Percentiles rank a stretch among this genome's conserved stretches.
These are phyloP conservation scores for Stachybotrys chartarum DNA, from an alignment of 2,329 filamentous ascomycete genomes.

Conservation along the genomic window DNA sequence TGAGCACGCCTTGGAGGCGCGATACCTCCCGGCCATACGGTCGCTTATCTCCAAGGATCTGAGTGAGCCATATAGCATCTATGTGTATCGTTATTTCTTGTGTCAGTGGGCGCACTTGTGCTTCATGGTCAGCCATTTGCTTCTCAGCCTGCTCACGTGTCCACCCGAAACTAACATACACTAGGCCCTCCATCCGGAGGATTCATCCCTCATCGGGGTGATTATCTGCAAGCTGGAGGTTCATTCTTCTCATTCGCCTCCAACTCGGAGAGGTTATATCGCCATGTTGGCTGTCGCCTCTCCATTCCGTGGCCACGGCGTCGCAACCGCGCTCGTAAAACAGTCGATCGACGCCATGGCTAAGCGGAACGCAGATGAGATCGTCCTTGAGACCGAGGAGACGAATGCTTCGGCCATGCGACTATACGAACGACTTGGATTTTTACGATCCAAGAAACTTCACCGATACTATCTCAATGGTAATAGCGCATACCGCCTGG, in stretches of 20 bases:
- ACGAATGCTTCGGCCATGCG: constrained; percentile 85
- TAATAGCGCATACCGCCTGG: constrained; percentile 84
- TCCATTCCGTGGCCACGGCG: constrained; percentile 72
- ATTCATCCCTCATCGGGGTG: constrained; percentile 70
- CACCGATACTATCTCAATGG: constrained; percentile 96
- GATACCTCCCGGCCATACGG: constrained; percentile 78
- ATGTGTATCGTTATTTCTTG: constrained; percentile 96
- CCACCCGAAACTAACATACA: neutral
- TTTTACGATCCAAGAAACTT: constrained; percentile 83
- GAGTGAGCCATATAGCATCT: constrained; percentile 98
- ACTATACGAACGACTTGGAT: constrained; percentile 87
- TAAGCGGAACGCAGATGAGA: constrained; percentile 76
- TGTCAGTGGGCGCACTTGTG: constrained; percentile 98
- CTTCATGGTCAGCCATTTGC: constrained; percentile 62
- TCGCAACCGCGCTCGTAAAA: constrained; percentile 82
- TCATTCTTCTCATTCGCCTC: constrained; percentile 72
- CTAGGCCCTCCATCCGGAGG: constrained; percentile 53
- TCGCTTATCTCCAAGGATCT: constrained; percentile 92
- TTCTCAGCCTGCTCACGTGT: constrained; percentile 4
- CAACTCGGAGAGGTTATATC: constrained; percentile 82
- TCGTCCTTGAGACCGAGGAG: constrained; percentile 94
- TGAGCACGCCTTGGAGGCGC: constrained; percentile 50
- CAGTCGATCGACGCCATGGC: constrained; percentile 90
- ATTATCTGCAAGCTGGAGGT: constrained; percentile 92
- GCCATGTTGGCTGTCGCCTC: constrained; percentile 94